Conservation (phyloP, 2,329 filamentous ascomycete species). For the Emmonsiellopsis sp. region DNA sequence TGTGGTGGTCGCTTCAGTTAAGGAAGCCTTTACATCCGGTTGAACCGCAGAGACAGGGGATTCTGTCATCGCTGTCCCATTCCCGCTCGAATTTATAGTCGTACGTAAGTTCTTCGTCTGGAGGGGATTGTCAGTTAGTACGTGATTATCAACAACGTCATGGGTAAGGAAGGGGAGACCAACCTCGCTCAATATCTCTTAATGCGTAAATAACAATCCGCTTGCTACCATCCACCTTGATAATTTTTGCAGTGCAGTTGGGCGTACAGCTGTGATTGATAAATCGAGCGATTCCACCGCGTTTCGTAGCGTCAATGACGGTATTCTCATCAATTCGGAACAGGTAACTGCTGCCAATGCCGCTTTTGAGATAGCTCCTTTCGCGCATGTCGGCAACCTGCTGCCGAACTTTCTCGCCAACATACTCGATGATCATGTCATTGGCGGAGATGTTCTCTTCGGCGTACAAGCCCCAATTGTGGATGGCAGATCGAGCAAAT, state of each 20-base stretch:
- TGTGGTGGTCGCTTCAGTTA: slow-evolving; percentile 52
- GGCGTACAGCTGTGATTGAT: slow-evolving; percentile 98
- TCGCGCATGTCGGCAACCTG: slow-evolving; percentile 96
- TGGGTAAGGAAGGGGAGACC: slow-evolving; percentile 32
- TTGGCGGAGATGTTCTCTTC: slow-evolving; percentile 96
- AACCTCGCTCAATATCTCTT: slow-evolving; percentile 89
- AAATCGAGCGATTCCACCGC: slow-evolving; percentile 93
- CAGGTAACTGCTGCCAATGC: slow-evolving; percentile 92
- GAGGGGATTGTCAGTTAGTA: slow-evolving; percentile 19
- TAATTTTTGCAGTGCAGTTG: slow-evolving; percentile 98
- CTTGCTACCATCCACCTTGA: slow-evolving; percentile 96
- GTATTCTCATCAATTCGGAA: slow-evolving; percentile 98
- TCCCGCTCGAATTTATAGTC: slow-evolving; percentile 99
- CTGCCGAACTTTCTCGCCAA: slow-evolving; percentile 93
- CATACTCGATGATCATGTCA: slow-evolving; percentile 99
- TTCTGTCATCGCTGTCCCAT: slow-evolving; percentile 86
- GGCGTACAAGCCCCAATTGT: slow-evolving; percentile 97
- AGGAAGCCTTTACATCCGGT: slow-evolving; percentile 97
- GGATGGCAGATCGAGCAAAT: slow-evolving; percentile 93
- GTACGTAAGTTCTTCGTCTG: slow-evolving; percentile 98
- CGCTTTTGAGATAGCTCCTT: slow-evolving; percentile 84
- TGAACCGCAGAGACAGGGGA: slow-evolving; percentile 93
- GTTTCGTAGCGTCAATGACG: slow-evolving; percentile 96
- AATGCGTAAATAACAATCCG: slow-evolving; percentile 98
- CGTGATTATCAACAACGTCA: neutral